Percentiles rank a stretch among this genome's conserved stretches.
phyloP scores from a whole-genome alignment of 352 stramenopile species.

The Globisporangium orthogonon region DNA sequence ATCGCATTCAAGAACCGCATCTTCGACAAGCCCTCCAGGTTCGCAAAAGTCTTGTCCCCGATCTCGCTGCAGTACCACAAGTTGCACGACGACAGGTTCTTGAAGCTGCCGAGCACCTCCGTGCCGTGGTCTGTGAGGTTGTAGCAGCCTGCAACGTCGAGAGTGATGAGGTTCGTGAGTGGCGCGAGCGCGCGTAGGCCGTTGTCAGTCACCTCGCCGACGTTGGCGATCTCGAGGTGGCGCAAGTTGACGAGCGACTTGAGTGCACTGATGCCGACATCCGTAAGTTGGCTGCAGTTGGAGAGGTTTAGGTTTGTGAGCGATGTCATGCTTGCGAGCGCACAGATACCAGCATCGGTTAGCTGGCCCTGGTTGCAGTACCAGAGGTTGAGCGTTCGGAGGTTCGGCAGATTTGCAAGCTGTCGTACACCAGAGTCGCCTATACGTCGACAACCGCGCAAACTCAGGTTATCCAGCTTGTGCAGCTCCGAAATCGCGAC shows the following conservation, averaged over 20 bases:
- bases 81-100: slow-evolving; percentile 56
- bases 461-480: slow-evolving; percentile 44
- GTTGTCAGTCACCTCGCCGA: slow-evolving; percentile 62
- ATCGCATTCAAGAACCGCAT: slow-evolving; percentile 77
- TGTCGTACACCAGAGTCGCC: slow-evolving; percentile 43
- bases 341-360: slow-evolving; percentile 50
- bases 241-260: slow-evolving; percentile 48
- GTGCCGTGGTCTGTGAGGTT: slow-evolving; percentile 71
- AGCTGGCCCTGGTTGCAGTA: slow-evolving; percentile 78
- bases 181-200: slow-evolving; percentile 44
- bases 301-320: slow-evolving; percentile 69
- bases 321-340: slow-evolving; percentile 36
- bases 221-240: slow-evolving; percentile 69
- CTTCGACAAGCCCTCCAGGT: slow-evolving; percentile 43
- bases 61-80: slow-evolving; percentile 84
- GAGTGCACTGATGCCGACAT: slow-evolving; percentile 44
- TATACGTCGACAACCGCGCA: slow-evolving; percentile 55
- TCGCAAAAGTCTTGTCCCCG: slow-evolving; percentile 45
- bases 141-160: slow-evolving; percentile 76
- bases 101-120: slow-evolving; percentile 46
- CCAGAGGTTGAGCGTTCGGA: slow-evolving; percentile 68
- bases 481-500: slow-evolving; percentile 32
- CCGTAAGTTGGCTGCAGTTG: slow-evolving; percentile 75
- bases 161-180: slow-evolving; percentile 45
- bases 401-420: slow-evolving; percentile 25